Conservation (phyloP, 805 yeast genomes). For the Candida vaughaniae region DNA sequence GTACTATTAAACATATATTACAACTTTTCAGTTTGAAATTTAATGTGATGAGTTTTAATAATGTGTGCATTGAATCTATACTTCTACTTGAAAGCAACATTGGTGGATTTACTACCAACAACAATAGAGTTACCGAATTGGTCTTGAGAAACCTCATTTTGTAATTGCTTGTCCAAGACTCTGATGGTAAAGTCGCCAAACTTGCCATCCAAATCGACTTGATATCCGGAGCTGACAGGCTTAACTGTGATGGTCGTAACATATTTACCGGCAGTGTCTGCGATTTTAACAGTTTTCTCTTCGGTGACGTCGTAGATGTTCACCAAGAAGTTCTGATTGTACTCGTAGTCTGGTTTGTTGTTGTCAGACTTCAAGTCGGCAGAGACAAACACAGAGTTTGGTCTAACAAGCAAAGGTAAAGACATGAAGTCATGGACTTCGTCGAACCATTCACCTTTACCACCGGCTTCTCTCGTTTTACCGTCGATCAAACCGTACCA, state of each 20-base stretch:
- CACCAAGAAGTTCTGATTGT: slow-evolving; percentile 22
- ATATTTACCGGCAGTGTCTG: slow-evolving; percentile 20
- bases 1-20: too few relatives aligned
- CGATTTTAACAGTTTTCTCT: slow-evolving; percentile 15
- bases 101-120: background rate
- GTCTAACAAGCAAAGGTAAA: slow-evolving; percentile 29
- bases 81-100: background rate
- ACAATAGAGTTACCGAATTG: background rate
- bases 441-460: slow-evolving; percentile 22
- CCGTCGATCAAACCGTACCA: slow-evolving; percentile 38
- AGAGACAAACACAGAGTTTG: slow-evolving; percentile 24
- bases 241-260: slow-evolving; percentile 3
- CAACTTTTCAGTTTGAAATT: too few relatives aligned
- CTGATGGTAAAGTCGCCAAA: slow-evolving; percentile 10
- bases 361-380: slow-evolving; percentile 12
- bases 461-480: slow-evolving; percentile 19
- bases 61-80: too few relatives aligned
- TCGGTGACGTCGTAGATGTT: slow-evolving; percentile 19
- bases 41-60: too few relatives aligned
- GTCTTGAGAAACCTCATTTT: background rate
- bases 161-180: slow-evolving; percentile 6
- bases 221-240: slow-evolving; percentile 8
- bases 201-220: slow-evolving; percentile 12
- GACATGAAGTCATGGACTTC: slow-evolving; percentile 31
- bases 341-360: slow-evolving; percentile 21